Evolutionary conservation across 2,329 filamentous ascomycete species (phyloP).

Genomic region (Trichoderma sp.): DNA sequence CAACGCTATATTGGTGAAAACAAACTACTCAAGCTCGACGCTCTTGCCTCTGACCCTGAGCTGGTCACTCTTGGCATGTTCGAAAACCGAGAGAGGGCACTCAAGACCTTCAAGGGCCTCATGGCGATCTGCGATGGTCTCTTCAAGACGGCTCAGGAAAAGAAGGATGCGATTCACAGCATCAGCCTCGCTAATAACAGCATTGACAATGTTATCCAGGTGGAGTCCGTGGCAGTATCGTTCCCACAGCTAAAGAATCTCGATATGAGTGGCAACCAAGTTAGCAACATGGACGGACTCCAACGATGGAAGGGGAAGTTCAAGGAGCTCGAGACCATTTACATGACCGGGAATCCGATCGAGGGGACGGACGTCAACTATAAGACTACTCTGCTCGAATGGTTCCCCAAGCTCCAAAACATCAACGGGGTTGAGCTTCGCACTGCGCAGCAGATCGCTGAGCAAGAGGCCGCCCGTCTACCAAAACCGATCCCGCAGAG

Average conservation of each 20-base stretch:
- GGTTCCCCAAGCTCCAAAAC: slow-evolving; percentile 79
- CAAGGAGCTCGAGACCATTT: slow-evolving; percentile 74
- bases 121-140: slow-evolving; percentile 82
- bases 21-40: slow-evolving; percentile 83
- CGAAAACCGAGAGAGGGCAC: slow-evolving; percentile 65
- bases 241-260: slow-evolving; percentile 87
- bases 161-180: slow-evolving; percentile 76
- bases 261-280: slow-evolving; percentile 81
- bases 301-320: slow-evolving; percentile 80
- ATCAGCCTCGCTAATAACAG: slow-evolving; percentile 81
- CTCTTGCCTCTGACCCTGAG: slow-evolving; percentile 69
- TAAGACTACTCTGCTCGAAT: slow-evolving; percentile 68
- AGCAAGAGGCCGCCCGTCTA: slow-evolving; percentile 50
- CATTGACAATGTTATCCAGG: slow-evolving; percentile 69
- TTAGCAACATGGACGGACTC: slow-evolving; percentile 67
- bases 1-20: slow-evolving; percentile 69
- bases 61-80: slow-evolving; percentile 77
- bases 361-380: slow-evolving; percentile 61
- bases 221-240: slow-evolving; percentile 74
- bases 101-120: slow-evolving; percentile 89
- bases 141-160: slow-evolving; percentile 71
- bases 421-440: slow-evolving; percentile 76
- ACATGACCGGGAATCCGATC: slow-evolving; percentile 76
- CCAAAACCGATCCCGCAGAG: slow-evolving; percentile 62
- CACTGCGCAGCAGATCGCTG: slow-evolving; percentile 67